Percentiles rank a stretch among this genome's conserved stretches.
Conservation (phyloP, 306 rosid species). For the Leucaena leucocephala region DNA sequence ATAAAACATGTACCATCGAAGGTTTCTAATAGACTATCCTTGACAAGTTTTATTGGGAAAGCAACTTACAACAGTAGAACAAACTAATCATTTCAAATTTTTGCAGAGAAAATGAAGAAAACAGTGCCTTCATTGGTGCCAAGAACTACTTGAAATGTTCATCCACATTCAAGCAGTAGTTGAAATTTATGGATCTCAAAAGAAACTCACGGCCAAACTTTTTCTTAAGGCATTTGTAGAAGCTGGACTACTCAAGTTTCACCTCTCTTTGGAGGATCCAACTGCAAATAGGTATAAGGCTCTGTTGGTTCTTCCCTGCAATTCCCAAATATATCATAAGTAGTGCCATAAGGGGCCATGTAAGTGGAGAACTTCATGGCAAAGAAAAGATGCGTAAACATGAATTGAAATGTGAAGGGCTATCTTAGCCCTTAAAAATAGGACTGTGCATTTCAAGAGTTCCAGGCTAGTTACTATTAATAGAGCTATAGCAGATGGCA, state of each 20-base stretch:
- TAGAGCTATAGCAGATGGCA: not conserved
- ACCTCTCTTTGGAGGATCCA: conserved; percentile 63
- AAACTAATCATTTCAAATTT: not conserved
- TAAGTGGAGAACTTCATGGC: not conserved
- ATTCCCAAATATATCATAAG: conserved; percentile 7
- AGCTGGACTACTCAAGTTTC: conserved; percentile 46
- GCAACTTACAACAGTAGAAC: not conserved
- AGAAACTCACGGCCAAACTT: not conserved
- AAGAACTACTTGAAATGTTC: not conserved
- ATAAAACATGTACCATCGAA: conserved; percentile 3
- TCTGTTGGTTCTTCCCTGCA: conserved; percentile 66
- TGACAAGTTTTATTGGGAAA: conserved; percentile 22
- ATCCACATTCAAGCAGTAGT: not conserved
- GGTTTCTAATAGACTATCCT: conserved; percentile 15
- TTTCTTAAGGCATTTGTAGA: conserved; percentile 6
- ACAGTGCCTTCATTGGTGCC: not conserved
- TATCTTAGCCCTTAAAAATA: not conserved
- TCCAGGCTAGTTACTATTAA: not conserved
- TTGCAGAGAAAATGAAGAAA: not conserved
- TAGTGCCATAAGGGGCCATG: not conserved
- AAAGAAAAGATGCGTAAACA: not conserved
- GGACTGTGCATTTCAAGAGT: not conserved
- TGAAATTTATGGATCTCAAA: not conserved
- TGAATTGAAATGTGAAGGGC: not conserved
- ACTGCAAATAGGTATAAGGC: conserved; percentile 59